Base-by-base conservation (phyloP, 1,139 yeast genomes). In the Geotrichum citri-aurantii region DNA sequence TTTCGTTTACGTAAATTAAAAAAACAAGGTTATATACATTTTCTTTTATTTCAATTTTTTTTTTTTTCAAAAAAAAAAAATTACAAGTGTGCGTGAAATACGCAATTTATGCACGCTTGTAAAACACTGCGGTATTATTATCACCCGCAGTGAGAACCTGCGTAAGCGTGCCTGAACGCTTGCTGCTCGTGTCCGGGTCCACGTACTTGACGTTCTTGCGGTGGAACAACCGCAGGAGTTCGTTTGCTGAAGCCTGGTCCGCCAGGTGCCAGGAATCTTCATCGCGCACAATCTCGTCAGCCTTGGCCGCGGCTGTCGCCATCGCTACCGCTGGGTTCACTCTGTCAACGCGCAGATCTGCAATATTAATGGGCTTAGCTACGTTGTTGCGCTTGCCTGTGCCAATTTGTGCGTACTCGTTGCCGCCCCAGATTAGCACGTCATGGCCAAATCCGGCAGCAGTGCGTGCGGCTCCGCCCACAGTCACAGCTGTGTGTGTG, bases 341-440 rank as follows among this genome's bases (percentile, higher is more conserved):
- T 48, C 62, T 49, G 52, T 55, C 52, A 50, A 42, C 53, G 21
- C 56, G 63, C 24, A 63, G 46, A 19, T 61, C 62, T 17, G 58
- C 59, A 49, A 64, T 58, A 26, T 89, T 50, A 83, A 68, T 14
- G 0, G 96, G 96, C 64, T 77, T 79, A 42, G 84, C 75, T 17
- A 79, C 72, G 69, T 86, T 85, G 61, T 80, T 79, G 46, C 79
- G 76, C 68, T 85, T 87, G 24, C 96, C 96, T 67, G 85, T 90
- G 21, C 96, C 97, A 54, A 88, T 78, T 73, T 92, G 97, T 24
- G 95, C 96, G 65, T 65, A 76, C 66, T 84, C 87, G 69, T 91
- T 92, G 51, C 84, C 86, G 21, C 99, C 99, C 88, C 96, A 89
- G 2, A 78, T 80, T 52, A 87, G 71, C 23, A 90, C 86, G 67